Evolutionary conservation across 2,329 filamentous ascomycete species (phyloP), one percentile per base, ranked within the genome.

Genomic region (Gremmenia infestans): DNA sequence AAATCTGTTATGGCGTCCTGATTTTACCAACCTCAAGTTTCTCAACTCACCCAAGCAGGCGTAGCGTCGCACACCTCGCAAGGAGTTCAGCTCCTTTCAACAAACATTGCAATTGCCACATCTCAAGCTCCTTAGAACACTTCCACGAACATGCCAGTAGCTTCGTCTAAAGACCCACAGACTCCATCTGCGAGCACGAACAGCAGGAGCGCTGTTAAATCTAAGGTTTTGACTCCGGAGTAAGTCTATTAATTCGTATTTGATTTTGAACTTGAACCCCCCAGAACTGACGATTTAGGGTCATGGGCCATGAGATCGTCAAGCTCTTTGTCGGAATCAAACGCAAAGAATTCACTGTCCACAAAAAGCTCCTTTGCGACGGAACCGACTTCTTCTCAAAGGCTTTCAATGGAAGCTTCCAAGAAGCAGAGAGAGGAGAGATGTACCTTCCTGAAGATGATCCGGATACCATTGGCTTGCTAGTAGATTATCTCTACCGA

Each of bases 351-450:
- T 63, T 60, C 22, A n/a, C 48, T 1, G 53, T 64, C 19, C 58
- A 65, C 36, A 60, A 63, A 19, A 52, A 57, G 5, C 39, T 60
- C 1, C 17, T 65, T 1, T 62, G 57, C 48, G 48, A 52, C 15
- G 47, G 40, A 6, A 62, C 51, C 6, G 36, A 55, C 0, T 65
- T 50, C 40, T 63, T 65, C 42, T 6, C 22, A 11, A 51, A 48
- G 19, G 48, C 8, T 0, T 55, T 59, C 48, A 56, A 50, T n/a
- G 15, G 22, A 0, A 36, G 25, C 1, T 59, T 48, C 11, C 12
- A 48, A 32, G 56, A 56, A 14, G 35, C 48, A 9, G 3, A 1
- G 5, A 15, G 35, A 2, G 48, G 52, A 4, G 28, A 28, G 5
- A 55, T 59, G 14, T 37, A 39, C 19, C 36, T 63, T 12, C 45